Conservation (phyloP, 768 basidiomycete genomes). For the Suillus tomentosus region DNA sequence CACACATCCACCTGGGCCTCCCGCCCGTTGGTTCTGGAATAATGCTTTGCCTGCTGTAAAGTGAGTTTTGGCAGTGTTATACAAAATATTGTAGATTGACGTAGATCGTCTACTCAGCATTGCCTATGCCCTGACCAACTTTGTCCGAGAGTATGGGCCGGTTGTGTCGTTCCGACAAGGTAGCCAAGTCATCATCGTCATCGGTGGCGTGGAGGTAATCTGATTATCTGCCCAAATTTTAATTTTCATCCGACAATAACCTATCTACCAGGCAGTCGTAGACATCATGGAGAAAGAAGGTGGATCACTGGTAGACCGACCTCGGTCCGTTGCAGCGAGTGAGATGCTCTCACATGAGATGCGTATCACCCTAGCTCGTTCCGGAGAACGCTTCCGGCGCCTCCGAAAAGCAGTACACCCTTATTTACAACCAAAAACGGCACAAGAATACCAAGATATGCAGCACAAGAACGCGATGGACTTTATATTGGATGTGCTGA, state of each 20-base stretch:
- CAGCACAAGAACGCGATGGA: conserved; percentile 36
- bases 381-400: conserved; percentile 57
- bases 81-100: neutral
- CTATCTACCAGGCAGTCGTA: conserved; percentile 49
- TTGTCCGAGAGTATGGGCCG: conserved; percentile 57
- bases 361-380: conserved; percentile 49
- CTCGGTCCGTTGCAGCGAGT: conserved; percentile 49
- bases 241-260: conserved; percentile 32
- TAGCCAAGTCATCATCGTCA: conserved; percentile 16
- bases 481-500: conserved; percentile 22
- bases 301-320: conserved; percentile 49
- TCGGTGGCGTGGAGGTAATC: conserved; percentile 23
- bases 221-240: neutral
- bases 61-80: neutral
- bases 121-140: conserved; percentile 41
- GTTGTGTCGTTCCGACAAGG: conserved; percentile 56
- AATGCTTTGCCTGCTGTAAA: conserved; percentile 15
- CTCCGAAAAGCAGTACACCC: conserved; percentile 54
- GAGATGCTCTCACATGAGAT: conserved; percentile 58
- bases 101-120: conserved; percentile 11
- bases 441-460: conserved; percentile 46
- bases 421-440: conserved; percentile 51
- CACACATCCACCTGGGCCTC: conserved; percentile 37
- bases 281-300: conserved; percentile 67
- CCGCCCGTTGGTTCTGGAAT: conserved; percentile 20